A percentile compares a stretch with the other conserved stretches of the same genome.
Evolutionary conservation across 768 basidiomycete species (phyloP).

Genomic region (Termitomyces sp.): DNA sequence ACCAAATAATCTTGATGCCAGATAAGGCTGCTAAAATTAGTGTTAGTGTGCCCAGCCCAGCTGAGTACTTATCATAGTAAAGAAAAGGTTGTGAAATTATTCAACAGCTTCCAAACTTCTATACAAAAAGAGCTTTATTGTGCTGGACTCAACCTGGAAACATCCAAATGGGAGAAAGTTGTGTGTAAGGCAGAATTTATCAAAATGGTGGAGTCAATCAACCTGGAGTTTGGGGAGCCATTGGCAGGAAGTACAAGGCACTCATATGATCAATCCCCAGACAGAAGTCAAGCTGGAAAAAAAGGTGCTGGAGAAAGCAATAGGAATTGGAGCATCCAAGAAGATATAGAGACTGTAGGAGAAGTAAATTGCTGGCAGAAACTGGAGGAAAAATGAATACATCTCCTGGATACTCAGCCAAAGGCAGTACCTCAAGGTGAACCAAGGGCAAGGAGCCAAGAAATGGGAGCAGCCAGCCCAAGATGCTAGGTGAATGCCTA

Average conservation of each 20-base stretch:
- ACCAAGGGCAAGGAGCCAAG: not conserved
- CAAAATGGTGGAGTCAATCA: not conserved
- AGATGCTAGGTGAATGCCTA: too few relatives aligned
- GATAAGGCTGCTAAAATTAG: too few relatives aligned
- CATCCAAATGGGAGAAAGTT: conserved; percentile 19
- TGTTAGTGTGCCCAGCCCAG: too few relatives aligned
- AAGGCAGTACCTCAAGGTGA: not conserved
- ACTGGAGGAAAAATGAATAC: not conserved
- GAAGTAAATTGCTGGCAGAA: not conserved
- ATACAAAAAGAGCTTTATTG: conserved; percentile 14
- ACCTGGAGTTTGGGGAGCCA: not conserved
- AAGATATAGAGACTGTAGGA: too few relatives aligned
- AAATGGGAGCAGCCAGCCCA: too few relatives aligned
- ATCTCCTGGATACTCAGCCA: not conserved
- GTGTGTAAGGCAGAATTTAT: not conserved
- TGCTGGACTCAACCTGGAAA: conserved; percentile 20
- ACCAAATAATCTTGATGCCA: too few relatives aligned
- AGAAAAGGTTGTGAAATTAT: conserved; percentile 9
- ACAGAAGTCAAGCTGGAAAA: too few relatives aligned
- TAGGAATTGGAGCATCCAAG: too few relatives aligned
- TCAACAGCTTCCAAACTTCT: conserved; percentile 19
- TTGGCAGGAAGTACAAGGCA: too few relatives aligned
- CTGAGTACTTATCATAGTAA: too few relatives aligned
- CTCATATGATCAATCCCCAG: too few relatives aligned
- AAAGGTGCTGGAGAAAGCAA: too few relatives aligned